Percentiles rank a stretch among this genome's conserved stretches.
Conservation (phyloP, 371 early-diverging fungal species). For the Lichtheimia ramosa region DNA sequence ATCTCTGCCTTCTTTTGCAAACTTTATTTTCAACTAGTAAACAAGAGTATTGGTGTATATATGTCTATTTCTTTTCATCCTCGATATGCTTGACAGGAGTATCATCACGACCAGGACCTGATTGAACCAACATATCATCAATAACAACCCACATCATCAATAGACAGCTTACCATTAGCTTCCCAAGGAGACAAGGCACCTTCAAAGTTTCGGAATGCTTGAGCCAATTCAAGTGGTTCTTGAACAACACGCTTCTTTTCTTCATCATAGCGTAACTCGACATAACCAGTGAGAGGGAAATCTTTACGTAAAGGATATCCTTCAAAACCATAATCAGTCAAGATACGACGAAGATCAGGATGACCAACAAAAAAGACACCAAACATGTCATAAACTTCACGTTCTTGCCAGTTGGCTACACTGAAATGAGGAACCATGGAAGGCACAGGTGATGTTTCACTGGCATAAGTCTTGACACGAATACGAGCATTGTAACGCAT, state of each 20-base stretch:
- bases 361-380: slow-evolving; percentile 95
- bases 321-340: slow-evolving; percentile 98
- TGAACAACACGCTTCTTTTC: slow-evolving; percentile 95
- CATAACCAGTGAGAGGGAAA: slow-evolving; percentile 96
- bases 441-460: slow-evolving; percentile 90
- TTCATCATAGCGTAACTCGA: slow-evolving; percentile 95
- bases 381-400: slow-evolving; percentile 98
- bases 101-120: slow-evolving; percentile 52
- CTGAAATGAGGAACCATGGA: slow-evolving; percentile 73
- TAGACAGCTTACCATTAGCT: slow-evolving; percentile 59
- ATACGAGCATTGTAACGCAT: slow-evolving; percentile 91
- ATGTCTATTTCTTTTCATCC: slow-evolving; percentile 35
- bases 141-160: background rate
- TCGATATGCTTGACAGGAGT: slow-evolving; percentile 40
- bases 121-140: no score
- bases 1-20: background rate
- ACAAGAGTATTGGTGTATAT: background rate
- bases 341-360: slow-evolving; percentile 95
- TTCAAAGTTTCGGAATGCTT: slow-evolving; percentile 96
- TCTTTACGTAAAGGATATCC: slow-evolving; percentile 98
- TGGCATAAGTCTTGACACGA: slow-evolving; percentile 95
- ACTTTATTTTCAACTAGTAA: background rate
- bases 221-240: slow-evolving; percentile 95
- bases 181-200: slow-evolving; percentile 88
- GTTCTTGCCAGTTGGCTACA: slow-evolving; percentile 96